A percentile compares a stretch with the other conserved stretches of the same genome.
These are phyloP conservation scores for Fonsecaea erecta DNA, from an alignment of 2,329 filamentous ascomycete species.

Conservation along the genomic window DNA sequence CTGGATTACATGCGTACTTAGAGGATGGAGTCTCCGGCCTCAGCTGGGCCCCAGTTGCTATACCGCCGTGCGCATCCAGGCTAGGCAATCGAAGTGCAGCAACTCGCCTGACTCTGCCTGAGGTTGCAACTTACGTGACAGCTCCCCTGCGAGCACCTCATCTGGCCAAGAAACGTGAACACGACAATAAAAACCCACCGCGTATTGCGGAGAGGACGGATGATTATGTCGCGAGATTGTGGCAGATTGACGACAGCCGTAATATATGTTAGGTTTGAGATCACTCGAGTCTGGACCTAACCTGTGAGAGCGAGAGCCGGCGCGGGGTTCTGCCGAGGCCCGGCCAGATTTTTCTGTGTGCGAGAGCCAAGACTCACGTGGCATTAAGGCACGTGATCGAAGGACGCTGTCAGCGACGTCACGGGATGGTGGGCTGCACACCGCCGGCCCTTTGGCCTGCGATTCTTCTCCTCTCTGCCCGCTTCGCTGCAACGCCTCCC, in stretches of 20 bases:
- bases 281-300: neutral
- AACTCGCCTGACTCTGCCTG: neutral
- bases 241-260: conserved; percentile 9
- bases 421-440: neutral
- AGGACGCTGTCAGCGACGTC: neutral
- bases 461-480: neutral
- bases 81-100: conserved; percentile 3
- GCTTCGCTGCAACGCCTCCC: neutral
- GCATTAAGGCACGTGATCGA: neutral
- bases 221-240: conserved; percentile 6
- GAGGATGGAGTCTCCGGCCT: conserved; percentile 1
- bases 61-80: neutral
- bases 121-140: conserved; percentile 12
- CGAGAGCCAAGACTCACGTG: neutral
- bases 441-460: neutral
- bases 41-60: conserved; percentile 13
- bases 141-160: conserved; percentile 14
- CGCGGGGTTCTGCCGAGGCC: neutral
- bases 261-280: neutral
- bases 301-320: neutral
- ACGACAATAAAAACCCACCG: neutral
- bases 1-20: conserved; percentile 10
- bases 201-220: neutral
- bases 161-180: conserved; percentile 3
- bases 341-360: neutral